phyloP scores from a whole-genome alignment of 257 asterid species.

The Lithospermum erythrorhizon region DNA sequence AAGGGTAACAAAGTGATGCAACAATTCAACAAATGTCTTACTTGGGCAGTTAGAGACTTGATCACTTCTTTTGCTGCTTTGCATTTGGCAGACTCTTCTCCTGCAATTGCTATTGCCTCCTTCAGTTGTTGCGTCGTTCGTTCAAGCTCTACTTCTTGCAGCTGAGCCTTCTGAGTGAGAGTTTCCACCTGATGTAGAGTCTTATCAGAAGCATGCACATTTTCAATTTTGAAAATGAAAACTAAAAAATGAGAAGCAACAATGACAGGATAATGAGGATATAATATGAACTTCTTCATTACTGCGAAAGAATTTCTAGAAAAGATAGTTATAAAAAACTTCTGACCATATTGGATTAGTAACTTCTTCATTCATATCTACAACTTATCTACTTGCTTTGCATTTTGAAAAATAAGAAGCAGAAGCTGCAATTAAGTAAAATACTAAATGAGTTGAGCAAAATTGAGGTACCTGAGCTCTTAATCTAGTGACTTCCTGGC shows the following conservation, averaged over 20 bases:
- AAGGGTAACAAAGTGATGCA: too few relatives aligned
- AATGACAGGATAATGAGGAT: too few relatives aligned
- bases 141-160: slow-evolving; percentile 70
- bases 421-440: slow-evolving; percentile 7
- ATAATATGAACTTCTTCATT: too few relatives aligned
- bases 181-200: slow-evolving; percentile 49
- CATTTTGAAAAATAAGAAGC: slow-evolving; percentile 1
- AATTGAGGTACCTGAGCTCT: slow-evolving; percentile 63
- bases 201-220: slow-evolving; percentile 9
- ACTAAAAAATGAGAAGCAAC: too few relatives aligned
- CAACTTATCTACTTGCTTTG: too few relatives aligned
- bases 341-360: too few relatives aligned
- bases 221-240: background rate
- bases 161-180: slow-evolving; percentile 62
- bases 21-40: slow-evolving; percentile 22
- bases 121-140: slow-evolving; percentile 63
- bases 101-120: slow-evolving; percentile 75
- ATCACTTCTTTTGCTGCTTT: slow-evolving; percentile 97
- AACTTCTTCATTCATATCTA: too few relatives aligned
- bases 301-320: too few relatives aligned
- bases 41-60: slow-evolving; percentile 89
- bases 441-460: background rate
- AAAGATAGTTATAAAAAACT: too few relatives aligned
- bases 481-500: slow-evolving; percentile 68
- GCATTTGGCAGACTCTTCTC: slow-evolving; percentile 89